phyloP scores from a whole-genome alignment of 208 protist genomes.

The Leishmania aethiopica region DNA sequence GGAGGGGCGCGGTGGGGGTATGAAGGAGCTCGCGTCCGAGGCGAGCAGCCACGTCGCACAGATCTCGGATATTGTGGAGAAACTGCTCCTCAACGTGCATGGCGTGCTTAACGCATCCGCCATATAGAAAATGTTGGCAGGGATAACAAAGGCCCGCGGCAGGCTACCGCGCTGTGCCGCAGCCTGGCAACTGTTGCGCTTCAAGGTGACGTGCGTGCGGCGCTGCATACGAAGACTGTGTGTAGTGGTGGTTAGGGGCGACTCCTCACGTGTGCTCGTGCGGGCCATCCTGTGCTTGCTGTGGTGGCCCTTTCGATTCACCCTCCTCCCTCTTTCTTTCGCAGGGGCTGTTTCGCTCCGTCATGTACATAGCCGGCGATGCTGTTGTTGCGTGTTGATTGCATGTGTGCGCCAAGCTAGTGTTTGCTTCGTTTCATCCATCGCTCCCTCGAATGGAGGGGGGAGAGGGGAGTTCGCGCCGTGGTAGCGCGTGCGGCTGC shows the following conservation, averaged over 20 bases:
- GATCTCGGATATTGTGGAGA: constrained; percentile 76
- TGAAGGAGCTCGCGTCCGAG: constrained; percentile 13
- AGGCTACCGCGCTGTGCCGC: too few species aligned
- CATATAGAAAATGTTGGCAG: neutral
- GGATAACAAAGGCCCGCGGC: neutral
- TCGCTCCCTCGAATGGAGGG: neutral
- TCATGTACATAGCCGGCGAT: neutral
- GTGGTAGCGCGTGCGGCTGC: neutral
- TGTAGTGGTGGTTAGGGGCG: neutral
- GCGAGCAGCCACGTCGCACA: constrained; percentile 57
- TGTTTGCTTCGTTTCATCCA: neutral
- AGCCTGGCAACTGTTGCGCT: neutral
- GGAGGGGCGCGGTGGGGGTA: neutral
- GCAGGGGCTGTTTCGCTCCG: neutral
- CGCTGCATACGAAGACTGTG: neutral
- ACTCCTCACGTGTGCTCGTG: neutral
- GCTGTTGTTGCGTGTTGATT: neutral
- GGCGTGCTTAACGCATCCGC: constrained; percentile 28
- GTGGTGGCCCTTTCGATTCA: too few species aligned
- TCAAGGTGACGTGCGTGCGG: neutral
- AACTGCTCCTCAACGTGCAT: constrained; percentile 70
- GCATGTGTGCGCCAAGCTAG: neutral
- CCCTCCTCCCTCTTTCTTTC: neutral
- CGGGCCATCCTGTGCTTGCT: neutral
- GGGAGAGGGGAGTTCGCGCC: neutral